Evolutionary conservation across 768 basidiomycete species (phyloP).

Genomic region (Dentipellis sp.): DNA sequence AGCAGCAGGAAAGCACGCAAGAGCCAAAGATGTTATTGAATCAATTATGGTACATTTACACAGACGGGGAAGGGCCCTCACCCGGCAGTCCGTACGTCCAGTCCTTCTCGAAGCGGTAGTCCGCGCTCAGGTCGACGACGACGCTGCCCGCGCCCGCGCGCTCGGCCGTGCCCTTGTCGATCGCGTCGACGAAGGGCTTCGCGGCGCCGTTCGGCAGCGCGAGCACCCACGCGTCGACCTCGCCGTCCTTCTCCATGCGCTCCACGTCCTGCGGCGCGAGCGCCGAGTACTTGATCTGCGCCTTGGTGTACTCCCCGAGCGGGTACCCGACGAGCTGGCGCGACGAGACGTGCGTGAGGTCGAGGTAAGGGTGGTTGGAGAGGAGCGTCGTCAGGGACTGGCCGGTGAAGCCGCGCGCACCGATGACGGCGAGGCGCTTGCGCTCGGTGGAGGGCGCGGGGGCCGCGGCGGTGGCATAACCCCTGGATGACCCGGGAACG

Average conservation of each 20-base stretch:
- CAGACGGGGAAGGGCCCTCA: slow-evolving; percentile 47
- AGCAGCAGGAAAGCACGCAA: slow-evolving; percentile 14
- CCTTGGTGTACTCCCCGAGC: slow-evolving; percentile 76
- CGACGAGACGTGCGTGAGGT: slow-evolving; percentile 93
- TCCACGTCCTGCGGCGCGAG: slow-evolving; percentile 73
- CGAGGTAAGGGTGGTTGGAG: slow-evolving; percentile 78
- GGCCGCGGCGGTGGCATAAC: slow-evolving; percentile 66
- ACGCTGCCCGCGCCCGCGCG: slow-evolving; percentile 55
- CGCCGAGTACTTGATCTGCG: slow-evolving; percentile 67
- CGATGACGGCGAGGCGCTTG: slow-evolving; percentile 92
- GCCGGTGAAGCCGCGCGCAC: slow-evolving; percentile 93
- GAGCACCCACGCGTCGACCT: slow-evolving; percentile 98
- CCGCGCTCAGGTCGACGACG: slow-evolving; percentile 87
- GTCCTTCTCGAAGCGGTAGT: slow-evolving; percentile 87
- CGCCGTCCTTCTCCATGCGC: slow-evolving; percentile 79
- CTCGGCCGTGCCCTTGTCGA: slow-evolving; percentile 65
- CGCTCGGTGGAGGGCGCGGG: slow-evolving; percentile 42
- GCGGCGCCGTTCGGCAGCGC: slow-evolving; percentile 96
- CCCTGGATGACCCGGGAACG: slow-evolving; percentile 45
- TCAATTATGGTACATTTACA: slow-evolving; percentile 22
- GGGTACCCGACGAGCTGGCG: slow-evolving; percentile 83
- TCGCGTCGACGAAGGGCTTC: slow-evolving; percentile 93
- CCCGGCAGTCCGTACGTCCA: slow-evolving; percentile 99
- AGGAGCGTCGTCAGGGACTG: slow-evolving; percentile 85
- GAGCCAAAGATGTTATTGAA: slow-evolving; percentile 26